A percentile compares a stretch with the other conserved stretches of the same genome.
These are phyloP conservation scores for Neodidymelliopsis sp. DNA, from an alignment of 2,329 filamentous ascomycete species.

Conservation along the genomic window DNA sequence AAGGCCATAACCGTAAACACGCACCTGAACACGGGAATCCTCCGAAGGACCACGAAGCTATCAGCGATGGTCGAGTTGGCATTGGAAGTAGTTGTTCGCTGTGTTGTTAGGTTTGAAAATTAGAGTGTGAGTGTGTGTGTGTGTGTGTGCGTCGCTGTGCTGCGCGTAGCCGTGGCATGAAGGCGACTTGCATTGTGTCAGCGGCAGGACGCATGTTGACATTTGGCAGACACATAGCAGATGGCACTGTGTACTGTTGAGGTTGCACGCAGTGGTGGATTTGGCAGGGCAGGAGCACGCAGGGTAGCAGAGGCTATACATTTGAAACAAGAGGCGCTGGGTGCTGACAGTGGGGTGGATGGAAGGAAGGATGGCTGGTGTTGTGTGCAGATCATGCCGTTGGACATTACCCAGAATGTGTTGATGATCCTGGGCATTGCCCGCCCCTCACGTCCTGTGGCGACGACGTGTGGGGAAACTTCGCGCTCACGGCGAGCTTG, in stretches of 20 bases:
- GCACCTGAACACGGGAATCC: slow-evolving; percentile 1
- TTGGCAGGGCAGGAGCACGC: slow-evolving; percentile 1
- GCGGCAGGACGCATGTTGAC: slow-evolving; percentile 11
- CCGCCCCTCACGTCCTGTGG: background rate
- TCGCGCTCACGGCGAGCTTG: no score
- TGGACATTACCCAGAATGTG: slow-evolving; percentile 6
- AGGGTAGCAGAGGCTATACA: slow-evolving; percentile 12
- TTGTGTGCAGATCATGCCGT: slow-evolving; percentile 6
- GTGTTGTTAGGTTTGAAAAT: background rate
- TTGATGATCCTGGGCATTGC: slow-evolving; percentile 6
- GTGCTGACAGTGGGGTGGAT: slow-evolving; percentile 5
- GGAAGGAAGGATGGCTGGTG: no score
- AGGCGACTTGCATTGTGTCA: slow-evolving; percentile 16
- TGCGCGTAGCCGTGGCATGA: background rate
- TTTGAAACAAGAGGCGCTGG: slow-evolving; percentile 19
- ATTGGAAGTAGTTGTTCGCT: no score
- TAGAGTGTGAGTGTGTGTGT: background rate
- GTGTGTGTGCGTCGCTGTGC: slow-evolving; percentile 8
- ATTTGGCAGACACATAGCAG: slow-evolving; percentile 9
- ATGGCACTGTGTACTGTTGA: slow-evolving; percentile 8
- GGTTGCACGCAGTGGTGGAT: slow-evolving; percentile 9
- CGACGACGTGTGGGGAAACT: slow-evolving; percentile 11
- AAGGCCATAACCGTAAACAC: background rate
- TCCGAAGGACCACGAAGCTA: slow-evolving; percentile 1
- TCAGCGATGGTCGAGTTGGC: background rate